Evolutionary conservation across 2,329 filamentous ascomycete genomes (phyloP).

Genomic region (Cladorrhinum sp.): DNA sequence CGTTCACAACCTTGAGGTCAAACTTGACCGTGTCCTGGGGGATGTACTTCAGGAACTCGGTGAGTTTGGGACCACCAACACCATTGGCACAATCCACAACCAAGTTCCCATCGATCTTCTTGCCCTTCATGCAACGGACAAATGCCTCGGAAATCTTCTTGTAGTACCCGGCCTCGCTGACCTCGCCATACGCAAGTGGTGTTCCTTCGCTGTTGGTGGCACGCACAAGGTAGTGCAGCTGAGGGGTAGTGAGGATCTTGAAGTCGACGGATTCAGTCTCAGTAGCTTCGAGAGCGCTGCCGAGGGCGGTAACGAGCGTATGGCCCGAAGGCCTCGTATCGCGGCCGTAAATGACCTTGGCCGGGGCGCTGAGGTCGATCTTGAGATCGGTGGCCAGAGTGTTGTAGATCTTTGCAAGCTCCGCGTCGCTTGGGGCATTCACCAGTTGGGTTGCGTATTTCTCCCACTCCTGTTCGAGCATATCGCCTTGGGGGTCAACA

Average conservation of each 20-base stretch:
- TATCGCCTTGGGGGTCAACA: constrained; percentile 95
- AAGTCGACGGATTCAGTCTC: constrained; percentile 75
- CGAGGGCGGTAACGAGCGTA: constrained; percentile 73
- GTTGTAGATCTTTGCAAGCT: constrained; percentile 72
- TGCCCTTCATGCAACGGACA: constrained; percentile 73
- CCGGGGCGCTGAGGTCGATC: constrained; percentile 67
- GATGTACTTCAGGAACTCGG: constrained; percentile 80
- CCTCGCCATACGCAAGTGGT: constrained; percentile 80
- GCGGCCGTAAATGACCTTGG: constrained; percentile 82
- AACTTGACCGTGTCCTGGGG: constrained; percentile 67
- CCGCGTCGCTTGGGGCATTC: constrained; percentile 74
- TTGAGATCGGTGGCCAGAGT: constrained; percentile 71
- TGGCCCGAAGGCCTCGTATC: constrained; percentile 93
- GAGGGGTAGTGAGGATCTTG: constrained; percentile 92
- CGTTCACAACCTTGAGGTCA: constrained; percentile 84
- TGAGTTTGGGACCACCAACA: constrained; percentile 87
- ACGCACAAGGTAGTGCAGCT: constrained; percentile 93
- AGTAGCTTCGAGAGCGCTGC: constrained; percentile 74
- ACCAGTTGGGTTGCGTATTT: constrained; percentile 81
- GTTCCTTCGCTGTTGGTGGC: constrained; percentile 92
- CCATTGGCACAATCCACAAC: constrained; percentile 96
- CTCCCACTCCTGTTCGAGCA: constrained; percentile 97
- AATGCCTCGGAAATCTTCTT: constrained; percentile 86
- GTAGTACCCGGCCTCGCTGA: constrained; percentile 91
- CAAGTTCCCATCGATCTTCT: constrained; percentile 69